Percentiles rank a stretch among this genome's conserved stretches.
Evolutionary conservation across 2,329 filamentous ascomycete species (phyloP).

Genomic region (Hypoxylon sp.): DNA sequence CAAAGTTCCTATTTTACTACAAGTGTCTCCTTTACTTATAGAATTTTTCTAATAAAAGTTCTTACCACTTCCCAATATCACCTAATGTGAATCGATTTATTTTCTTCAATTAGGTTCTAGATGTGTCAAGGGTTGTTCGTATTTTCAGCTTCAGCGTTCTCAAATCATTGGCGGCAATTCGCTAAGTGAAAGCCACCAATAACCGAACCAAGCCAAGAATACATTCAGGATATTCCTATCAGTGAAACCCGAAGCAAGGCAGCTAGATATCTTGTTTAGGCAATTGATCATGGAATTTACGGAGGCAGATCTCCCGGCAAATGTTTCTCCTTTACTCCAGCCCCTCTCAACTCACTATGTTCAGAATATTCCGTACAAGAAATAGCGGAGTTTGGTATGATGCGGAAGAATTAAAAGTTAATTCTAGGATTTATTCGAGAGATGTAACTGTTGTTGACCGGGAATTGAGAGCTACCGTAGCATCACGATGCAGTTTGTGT

Average conservation of each 20-base stretch:
- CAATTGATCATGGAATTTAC: conserved; percentile 31
- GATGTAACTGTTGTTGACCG: conserved; percentile 13
- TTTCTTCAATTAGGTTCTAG: neutral
- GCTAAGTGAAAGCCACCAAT: conserved; percentile 36
- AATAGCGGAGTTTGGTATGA: conserved; percentile 19
- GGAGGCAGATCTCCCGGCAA: conserved; percentile 34
- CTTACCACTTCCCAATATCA: neutral
- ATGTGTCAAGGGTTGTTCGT: neutral
- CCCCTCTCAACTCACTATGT: conserved; percentile 10
- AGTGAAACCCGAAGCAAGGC: neutral
- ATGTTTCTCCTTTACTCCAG: conserved; percentile 16
- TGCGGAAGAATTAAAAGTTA: conserved; percentile 25
- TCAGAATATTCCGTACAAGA: neutral
- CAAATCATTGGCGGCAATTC: conserved; percentile 36
- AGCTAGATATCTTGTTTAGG: conserved; percentile 35
- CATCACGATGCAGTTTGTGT: conserved; percentile 11
- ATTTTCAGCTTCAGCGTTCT: conserved; percentile 1
- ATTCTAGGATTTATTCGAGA: conserved; percentile 2
- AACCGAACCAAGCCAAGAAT: conserved; percentile 7
- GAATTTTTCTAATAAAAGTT: neutral
- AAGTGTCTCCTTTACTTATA: too few species aligned
- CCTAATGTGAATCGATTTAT: neutral
- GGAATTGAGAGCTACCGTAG: conserved; percentile 18
- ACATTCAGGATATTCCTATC: conserved; percentile 6
- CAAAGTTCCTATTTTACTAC: too few species aligned